Base-by-base conservation (phyloP, 352 stramenopile genomes). In the Phytophthora ramorum region DNA sequence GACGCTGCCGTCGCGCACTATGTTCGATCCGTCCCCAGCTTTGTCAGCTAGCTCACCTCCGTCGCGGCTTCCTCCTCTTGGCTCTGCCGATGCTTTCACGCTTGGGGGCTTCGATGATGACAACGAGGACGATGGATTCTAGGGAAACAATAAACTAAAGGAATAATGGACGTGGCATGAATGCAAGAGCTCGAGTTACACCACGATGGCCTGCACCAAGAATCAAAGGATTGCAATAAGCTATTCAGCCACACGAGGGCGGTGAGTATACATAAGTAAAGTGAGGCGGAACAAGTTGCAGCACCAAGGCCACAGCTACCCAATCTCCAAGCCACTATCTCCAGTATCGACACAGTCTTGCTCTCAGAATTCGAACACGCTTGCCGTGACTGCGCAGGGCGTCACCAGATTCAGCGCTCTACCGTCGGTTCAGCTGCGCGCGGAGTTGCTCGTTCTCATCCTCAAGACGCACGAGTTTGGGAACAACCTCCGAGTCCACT, bases 391-490 rank as follows among this genome's bases (percentile, higher is more conserved):
- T 6, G 26, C 26, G 26, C 7, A 32, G 26, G 26, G 26, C 12
- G 20, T 46, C 16, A 50, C 44, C 46, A 28, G 17, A 19, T 47
- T 57, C 38, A 55, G 57, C 22, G 16, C 46, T 61, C 32, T 79
- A 79, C 54, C 67, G 66, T 62, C 66, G 62, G 10, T 47, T 69
- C 6, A 79, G 62, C 55, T 73, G 71, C 22, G 67, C 66, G 7
- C 79, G 79, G 7, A 96, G 73, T 59, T 86, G 77, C 53, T 91
- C 81, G 53, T 96, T 96, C 63, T 96, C 87, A n/a, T 96, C 87
- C 59, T 96, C 87, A 13, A 96, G 71, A 10, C 78, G 79, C 20
- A 96, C 71, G 24, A 96, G 69, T 68, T 92, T 93, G 5, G 87
- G 85, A 22, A 85, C 87, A 34, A 96, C 79, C 67, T 94, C 85